These are phyloP conservation scores for Aspergillus chevalieri DNA, from an alignment of 2,329 filamentous ascomycete genomes.

Conservation along the genomic window DNA sequence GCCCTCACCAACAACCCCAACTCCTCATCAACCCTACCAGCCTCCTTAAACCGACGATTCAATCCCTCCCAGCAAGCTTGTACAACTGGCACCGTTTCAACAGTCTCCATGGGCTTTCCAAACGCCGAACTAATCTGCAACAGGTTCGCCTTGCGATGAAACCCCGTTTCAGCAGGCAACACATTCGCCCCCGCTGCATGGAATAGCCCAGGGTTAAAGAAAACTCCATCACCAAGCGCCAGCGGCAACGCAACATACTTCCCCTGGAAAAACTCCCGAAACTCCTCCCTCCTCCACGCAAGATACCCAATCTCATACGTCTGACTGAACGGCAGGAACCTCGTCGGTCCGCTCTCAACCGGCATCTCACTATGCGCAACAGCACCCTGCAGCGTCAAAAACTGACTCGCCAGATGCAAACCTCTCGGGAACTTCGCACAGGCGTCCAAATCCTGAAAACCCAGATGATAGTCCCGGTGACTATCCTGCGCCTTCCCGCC, in stretches of 20 bases:
- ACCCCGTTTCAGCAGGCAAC: constrained; percentile 24
- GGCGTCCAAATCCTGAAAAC: constrained; percentile 50
- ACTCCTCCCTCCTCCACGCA: constrained; percentile 50
- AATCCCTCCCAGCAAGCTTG: constrained; percentile 50
- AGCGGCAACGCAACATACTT: constrained; percentile 51
- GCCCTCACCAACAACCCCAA: constrained; percentile 46
- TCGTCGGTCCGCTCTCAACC: constrained; percentile 52
- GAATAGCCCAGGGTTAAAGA: constrained; percentile 59
- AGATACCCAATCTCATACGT: constrained; percentile 52
- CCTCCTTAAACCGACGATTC: constrained; percentile 43
- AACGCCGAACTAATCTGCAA: constrained; percentile 58
- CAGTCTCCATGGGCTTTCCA: constrained; percentile 58
- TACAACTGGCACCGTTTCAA: constrained; percentile 50
- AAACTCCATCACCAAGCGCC: constrained; percentile 53
- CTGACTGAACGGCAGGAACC: constrained; percentile 57
- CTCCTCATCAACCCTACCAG: constrained; percentile 29
- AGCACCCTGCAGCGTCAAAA: constrained; percentile 58
- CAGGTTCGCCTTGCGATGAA: constrained; percentile 55
- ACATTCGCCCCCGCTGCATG: constrained; percentile 58
- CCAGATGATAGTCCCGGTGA: constrained; percentile 60
- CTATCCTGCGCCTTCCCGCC: constrained; percentile 52
- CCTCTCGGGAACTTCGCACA: constrained; percentile 46
- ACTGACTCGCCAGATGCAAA: constrained; percentile 51
- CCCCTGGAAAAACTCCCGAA: constrained; percentile 49
- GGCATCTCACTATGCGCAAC: constrained; percentile 60